phyloP scores from a whole-genome alignment of 768 basidiomycete species.

The Clathrus columnatus region DNA sequence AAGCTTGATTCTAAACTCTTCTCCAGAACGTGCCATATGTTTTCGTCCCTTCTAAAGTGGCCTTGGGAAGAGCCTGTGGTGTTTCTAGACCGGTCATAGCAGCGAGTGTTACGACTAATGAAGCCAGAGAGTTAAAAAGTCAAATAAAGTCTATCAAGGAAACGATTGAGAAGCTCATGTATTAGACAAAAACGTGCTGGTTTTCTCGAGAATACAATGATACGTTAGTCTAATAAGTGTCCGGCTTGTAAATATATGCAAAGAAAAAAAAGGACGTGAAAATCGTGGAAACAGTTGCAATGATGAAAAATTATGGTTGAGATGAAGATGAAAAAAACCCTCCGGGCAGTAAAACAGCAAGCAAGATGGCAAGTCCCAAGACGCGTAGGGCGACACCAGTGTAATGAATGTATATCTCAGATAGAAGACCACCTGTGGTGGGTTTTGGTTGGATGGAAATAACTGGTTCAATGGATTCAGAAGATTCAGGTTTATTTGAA shows the following conservation, averaged over 20 bases:
- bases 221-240: no score
- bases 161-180: conserved; percentile 63
- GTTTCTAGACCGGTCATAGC: conserved; percentile 93
- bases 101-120: conserved; percentile 93
- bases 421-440: not conserved
- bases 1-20: not conserved
- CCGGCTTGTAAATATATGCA: no score
- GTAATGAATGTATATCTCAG: not conserved
- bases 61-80: conserved; percentile 91
- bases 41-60: conserved; percentile 91
- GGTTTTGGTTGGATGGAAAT: not conserved
- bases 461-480: no score
- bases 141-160: conserved; percentile 85
- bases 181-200: conserved; percentile 18
- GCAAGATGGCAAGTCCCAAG: conserved; percentile 1
- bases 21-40: conserved; percentile 88
- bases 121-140: conserved; percentile 80
- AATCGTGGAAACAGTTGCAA: no score
- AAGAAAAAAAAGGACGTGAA: no score
- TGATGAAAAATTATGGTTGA: no score
- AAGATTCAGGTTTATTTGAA: not conserved
- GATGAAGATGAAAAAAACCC: not conserved
- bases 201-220: no score
- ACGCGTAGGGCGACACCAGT: not conserved
- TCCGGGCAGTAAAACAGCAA: not conserved